These are phyloP conservation scores for Mallotus repandus DNA, from an alignment of 441 rosid species.

Conservation along the genomic window DNA sequence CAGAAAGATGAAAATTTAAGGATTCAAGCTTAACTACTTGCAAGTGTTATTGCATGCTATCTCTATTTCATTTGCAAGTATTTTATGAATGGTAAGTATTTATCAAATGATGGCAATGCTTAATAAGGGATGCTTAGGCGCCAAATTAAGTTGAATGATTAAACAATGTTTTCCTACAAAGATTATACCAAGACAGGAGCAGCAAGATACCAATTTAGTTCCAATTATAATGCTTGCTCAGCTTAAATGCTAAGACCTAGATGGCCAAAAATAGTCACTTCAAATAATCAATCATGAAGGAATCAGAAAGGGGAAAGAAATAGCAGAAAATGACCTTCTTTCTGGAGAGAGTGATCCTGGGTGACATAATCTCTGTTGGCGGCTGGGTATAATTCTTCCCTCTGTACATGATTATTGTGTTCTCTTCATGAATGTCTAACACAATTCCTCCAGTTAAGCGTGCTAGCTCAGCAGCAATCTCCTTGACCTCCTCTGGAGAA, in stretches of 20 bases:
- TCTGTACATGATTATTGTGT: conserved; percentile 90
- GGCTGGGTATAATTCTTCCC: conserved; percentile 95
- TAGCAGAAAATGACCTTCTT: conserved; percentile 55
- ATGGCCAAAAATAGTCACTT: neutral
- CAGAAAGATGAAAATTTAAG: neutral
- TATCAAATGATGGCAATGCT: neutral
- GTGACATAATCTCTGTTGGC: conserved; percentile 95
- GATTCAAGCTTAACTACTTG: neutral
- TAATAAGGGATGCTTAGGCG: neutral
- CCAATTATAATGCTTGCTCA: neutral
- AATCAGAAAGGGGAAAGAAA: neutral
- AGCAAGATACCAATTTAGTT: neutral
- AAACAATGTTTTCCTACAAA: neutral
- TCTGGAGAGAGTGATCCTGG: conserved; percentile 79
- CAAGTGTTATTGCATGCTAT: neutral
- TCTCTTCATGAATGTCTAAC: conserved; percentile 74
- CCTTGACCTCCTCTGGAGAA: conserved; percentile 80
- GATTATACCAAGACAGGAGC: too few relatives aligned
- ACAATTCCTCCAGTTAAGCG: conserved; percentile 86
- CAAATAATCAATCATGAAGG: neutral
- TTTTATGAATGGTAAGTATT: neutral
- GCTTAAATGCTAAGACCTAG: neutral
- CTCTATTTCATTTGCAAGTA: neutral
- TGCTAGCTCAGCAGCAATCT: conserved; percentile 81
- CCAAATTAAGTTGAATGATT: neutral